A percentile compares a stretch with the other conserved stretches of the same genome.
Conservation (phyloP, 768 basidiomycete species). For the Lentinula sp. region DNA sequence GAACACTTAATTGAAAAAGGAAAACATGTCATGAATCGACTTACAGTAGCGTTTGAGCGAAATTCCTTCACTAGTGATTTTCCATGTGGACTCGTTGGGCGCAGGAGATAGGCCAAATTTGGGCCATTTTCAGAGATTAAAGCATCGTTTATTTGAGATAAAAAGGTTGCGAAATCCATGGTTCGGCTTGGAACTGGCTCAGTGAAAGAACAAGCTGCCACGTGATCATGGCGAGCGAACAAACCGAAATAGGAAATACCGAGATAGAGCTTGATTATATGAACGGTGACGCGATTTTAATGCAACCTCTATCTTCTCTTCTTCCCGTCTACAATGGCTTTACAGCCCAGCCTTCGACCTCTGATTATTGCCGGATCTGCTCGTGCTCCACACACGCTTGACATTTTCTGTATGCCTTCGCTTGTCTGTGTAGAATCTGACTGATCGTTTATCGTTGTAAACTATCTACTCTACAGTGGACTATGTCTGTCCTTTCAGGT, state of each 20-base stretch:
- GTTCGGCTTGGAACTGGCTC: too few species aligned
- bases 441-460: background rate
- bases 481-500: slow-evolving; percentile 85
- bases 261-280: too few species aligned
- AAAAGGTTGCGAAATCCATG: slow-evolving; percentile 56
- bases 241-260: background rate
- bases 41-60: slow-evolving; percentile 26
- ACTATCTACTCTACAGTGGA: slow-evolving; percentile 70
- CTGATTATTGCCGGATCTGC: slow-evolving; percentile 54
- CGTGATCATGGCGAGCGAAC: background rate
- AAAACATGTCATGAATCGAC: slow-evolving; percentile 10
- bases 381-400: slow-evolving; percentile 70
- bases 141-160: slow-evolving; percentile 56
- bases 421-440: background rate
- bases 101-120: slow-evolving; percentile 66
- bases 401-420: slow-evolving; percentile 75
- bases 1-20: slow-evolving; percentile 8
- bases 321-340: slow-evolving; percentile 46
- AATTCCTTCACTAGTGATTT: slow-evolving; percentile 20
- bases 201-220: background rate
- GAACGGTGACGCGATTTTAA: background rate
- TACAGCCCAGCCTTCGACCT: slow-evolving; percentile 68
- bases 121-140: slow-evolving; percentile 60
- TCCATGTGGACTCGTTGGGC: slow-evolving; percentile 71
- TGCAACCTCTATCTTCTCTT: background rate